A percentile compares a stretch with the other conserved stretches of the same genome.
These are phyloP conservation scores for Cordia subcordata DNA, from an alignment of 257 asterid species.

Conservation along the genomic window DNA sequence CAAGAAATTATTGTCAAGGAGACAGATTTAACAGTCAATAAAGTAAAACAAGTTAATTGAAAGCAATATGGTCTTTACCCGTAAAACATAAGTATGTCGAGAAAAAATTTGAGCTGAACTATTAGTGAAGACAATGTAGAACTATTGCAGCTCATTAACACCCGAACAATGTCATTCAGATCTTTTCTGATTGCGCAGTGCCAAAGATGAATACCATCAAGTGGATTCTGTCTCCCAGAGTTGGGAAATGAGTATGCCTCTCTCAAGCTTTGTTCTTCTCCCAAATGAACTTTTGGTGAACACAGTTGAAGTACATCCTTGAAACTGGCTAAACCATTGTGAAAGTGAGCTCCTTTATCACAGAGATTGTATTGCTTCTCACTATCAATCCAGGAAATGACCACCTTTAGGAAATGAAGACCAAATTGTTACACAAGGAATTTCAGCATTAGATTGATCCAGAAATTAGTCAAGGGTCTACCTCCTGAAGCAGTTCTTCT, in stretches of 20 bases:
- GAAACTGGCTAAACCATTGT: conserved; percentile 39
- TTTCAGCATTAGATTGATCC: conserved; percentile 15
- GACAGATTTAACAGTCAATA: background rate
- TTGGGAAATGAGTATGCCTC: conserved; percentile 21
- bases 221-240: conserved; percentile 31
- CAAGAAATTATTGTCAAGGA: too few relatives aligned
- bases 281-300: conserved; percentile 27
- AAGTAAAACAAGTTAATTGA: conserved; percentile 1
- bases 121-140: conserved; percentile 44
- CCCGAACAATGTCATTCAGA: conserved; percentile 41
- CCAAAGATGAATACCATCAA: conserved; percentile 60
- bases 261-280: conserved; percentile 28
- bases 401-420: conserved; percentile 44
- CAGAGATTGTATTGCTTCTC: conserved; percentile 28
- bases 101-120: conserved; percentile 59
- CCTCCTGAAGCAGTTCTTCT: conserved; percentile 73
- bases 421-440: conserved; percentile 22
- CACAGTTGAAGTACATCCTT: conserved; percentile 33
- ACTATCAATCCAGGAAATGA: conserved; percentile 60
- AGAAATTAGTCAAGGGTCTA: conserved; percentile 24
- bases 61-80: conserved; percentile 38
- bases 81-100: conserved; percentile 65
- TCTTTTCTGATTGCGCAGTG: conserved; percentile 65
- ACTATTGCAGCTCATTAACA: conserved; percentile 43
- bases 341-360: conserved; percentile 45